Evolutionary conservation across 1,284 basidiomycete species (phyloP).

Genomic region (Stereum hirsutum): DNA sequence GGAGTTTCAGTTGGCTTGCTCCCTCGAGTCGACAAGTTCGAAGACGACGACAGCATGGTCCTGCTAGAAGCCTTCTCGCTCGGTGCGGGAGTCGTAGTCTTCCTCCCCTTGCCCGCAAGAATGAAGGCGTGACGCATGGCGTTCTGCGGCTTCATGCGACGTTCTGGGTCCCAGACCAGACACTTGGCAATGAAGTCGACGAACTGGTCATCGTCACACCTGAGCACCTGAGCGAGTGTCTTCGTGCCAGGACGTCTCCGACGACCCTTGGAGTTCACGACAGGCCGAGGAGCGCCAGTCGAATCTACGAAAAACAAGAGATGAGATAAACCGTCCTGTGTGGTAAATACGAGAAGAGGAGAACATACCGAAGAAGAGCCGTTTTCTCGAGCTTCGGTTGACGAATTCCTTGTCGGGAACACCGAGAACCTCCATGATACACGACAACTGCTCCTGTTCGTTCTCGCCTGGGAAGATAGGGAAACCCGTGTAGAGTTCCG

Average conservation of each 20-base stretch:
- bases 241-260: conserved; percentile 87
- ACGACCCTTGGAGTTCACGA: conserved; percentile 95
- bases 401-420: conserved; percentile 92
- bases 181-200: conserved; percentile 94
- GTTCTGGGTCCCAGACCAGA: conserved; percentile 96
- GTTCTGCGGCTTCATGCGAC: conserved; percentile 88
- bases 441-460: conserved; percentile 96
- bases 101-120: conserved; percentile 50
- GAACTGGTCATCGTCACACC: conserved; percentile 84
- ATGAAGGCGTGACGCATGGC: conserved; percentile 92
- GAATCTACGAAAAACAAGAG: conserved; percentile 65
- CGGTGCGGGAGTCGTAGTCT: conserved; percentile 34
- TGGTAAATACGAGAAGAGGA: not conserved
- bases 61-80: conserved; percentile 39
- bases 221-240: conserved; percentile 81
- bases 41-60: conserved; percentile 38
- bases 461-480: conserved; percentile 99
- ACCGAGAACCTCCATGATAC: conserved; percentile 99
- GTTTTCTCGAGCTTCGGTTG: conserved; percentile 89
- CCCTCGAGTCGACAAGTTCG: conserved; percentile 32
- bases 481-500: conserved; percentile 97
- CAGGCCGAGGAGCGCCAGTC: conserved; percentile 85
- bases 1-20: conserved; percentile 63
- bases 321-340: too few relatives aligned
- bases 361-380: conserved; percentile 87